A percentile compares a stretch with the other conserved stretches of the same genome.
Conservation (phyloP, 805 yeast species). For the Zygosaccharomyces kombuchaensis region DNA sequence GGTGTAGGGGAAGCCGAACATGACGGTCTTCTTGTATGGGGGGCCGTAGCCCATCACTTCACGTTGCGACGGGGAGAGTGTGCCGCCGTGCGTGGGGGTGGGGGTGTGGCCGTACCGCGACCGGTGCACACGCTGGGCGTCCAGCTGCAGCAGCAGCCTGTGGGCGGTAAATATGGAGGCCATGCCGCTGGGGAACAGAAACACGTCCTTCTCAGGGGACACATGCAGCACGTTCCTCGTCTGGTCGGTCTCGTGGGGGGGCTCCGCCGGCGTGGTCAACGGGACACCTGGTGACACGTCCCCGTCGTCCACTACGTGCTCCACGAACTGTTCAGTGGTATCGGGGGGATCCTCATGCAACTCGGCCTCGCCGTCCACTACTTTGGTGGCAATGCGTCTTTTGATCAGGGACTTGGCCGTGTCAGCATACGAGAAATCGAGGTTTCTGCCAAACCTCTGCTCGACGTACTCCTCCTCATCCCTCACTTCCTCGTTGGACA, state of each 20-base stretch:
- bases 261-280: conserved; percentile 31
- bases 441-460: conserved; percentile 84
- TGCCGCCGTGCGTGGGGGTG: conserved; percentile 11
- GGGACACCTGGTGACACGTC: conserved; percentile 1
- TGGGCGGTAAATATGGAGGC: conserved; percentile 84
- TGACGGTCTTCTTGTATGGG: conserved; percentile 60
- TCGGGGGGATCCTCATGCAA: conserved; percentile 10
- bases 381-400: conserved; percentile 67
- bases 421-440: conserved; percentile 69
- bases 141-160: conserved; percentile 43
- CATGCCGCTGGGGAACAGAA: conserved; percentile 88
- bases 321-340: conserved; percentile 6
- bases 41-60: conserved; percentile 27
- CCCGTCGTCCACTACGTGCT: conserved; percentile 9
- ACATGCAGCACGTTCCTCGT: conserved; percentile 13
- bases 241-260: conserved; percentile 16
- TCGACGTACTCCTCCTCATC: conserved; percentile 70
- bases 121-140: conserved; percentile 33
- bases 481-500: conserved; percentile 21
- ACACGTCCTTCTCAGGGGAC: conserved; percentile 61
- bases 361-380: conserved; percentile 40
- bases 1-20: conserved; percentile 95
- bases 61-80: conserved; percentile 4
- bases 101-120: conserved; percentile 18
- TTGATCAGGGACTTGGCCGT: conserved; percentile 73